Percentiles rank a stretch among this genome's conserved stretches.
phyloP scores from a whole-genome alignment of 1,139 yeast genomes.

The Geotrichum cucujoidarum region DNA sequence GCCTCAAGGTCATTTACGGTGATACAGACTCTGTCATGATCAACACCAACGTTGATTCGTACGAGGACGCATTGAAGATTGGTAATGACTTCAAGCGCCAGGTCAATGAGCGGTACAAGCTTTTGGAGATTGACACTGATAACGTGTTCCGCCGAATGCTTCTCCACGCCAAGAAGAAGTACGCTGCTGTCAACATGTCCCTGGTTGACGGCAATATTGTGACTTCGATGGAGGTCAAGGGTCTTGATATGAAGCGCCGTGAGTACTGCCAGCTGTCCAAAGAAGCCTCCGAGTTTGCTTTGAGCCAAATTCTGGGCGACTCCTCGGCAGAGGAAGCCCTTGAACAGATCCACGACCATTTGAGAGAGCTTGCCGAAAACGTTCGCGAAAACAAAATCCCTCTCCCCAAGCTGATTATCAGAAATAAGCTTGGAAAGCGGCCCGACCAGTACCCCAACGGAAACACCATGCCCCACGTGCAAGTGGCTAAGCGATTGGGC shows the following conservation, averaged over 20 bases:
- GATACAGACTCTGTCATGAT: constrained; percentile 99
- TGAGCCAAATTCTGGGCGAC: constrained; percentile 67
- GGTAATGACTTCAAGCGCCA: constrained; percentile 80
- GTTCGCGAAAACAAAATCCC: constrained; percentile 59
- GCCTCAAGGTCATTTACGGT: constrained; percentile 88
- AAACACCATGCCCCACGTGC: constrained; percentile 86
- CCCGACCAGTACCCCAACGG: constrained; percentile 45
- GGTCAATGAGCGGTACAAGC: constrained; percentile 82
- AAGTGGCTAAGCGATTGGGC: constrained; percentile 84
- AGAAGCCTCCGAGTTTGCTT: constrained; percentile 73
- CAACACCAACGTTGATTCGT: constrained; percentile 73
- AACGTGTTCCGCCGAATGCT: constrained; percentile 82
- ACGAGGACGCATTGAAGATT: constrained; percentile 68
- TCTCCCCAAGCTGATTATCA: constrained; percentile 50
- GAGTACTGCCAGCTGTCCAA: constrained; percentile 92
- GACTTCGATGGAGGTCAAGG: constrained; percentile 77
- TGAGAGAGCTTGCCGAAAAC: constrained; percentile 56
- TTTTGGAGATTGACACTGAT: constrained; percentile 92
- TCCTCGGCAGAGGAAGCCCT: constrained; percentile 75
- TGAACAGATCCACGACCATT: constrained; percentile 63
- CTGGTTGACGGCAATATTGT: constrained; percentile 45
- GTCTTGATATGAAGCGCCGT: constrained; percentile 95
- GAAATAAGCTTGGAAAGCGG: constrained; percentile 41
- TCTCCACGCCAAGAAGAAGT: constrained; percentile 94
- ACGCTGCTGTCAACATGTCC: constrained; percentile 77